Base-by-base conservation (phyloP, 495 filamentous ascomycete genomes). In the Penicillium steckii region DNA sequence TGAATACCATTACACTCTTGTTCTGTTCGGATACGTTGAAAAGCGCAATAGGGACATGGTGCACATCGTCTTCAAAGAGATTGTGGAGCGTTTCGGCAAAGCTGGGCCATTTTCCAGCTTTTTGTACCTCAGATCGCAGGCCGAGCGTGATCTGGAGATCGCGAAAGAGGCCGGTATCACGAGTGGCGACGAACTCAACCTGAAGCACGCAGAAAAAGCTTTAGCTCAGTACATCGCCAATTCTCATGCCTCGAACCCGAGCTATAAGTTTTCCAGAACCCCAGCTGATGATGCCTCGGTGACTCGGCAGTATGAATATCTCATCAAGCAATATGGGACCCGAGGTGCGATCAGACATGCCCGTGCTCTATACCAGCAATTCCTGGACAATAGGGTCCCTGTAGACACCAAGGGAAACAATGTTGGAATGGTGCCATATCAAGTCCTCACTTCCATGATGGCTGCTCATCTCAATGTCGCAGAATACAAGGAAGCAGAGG, bases 1-100 rank as follows among this genome's bases (percentile, higher is more conserved):
- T 0, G 74, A 80, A 10, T 76, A 86, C 9, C 90, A 96, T 64
- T 95, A 90, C 63, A 77, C 84, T n/a, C 80, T 90, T 4, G 67
- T 93, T 22, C 83, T 94, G 73, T 75, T 79, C 22, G 88, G 84
- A 3, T 89, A 81, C 55, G 61, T 86, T 38, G 69, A 59, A 26
- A 67, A 64, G 30, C 66, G 74, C 30, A 72, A 84, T 29, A 70
- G 72, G 32, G 65, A 68, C 10, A 80, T 76, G 64, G 80, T 82
- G 7, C 75, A 82, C 46, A 56, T 70, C 33, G 66, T 84, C 18
- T 78, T 82, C 35, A 60, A 70, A 10, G 69, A 76, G 37, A 85
- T 89, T 74, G 25, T 69, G 40, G 48, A 68, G 13, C 67, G 72
- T 19, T 75, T 88, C 35, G 61, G 57, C 21, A 62, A 37, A 50